phyloP scores from a whole-genome alignment of 257 asterid species.

The Mitragyna speciosa region DNA sequence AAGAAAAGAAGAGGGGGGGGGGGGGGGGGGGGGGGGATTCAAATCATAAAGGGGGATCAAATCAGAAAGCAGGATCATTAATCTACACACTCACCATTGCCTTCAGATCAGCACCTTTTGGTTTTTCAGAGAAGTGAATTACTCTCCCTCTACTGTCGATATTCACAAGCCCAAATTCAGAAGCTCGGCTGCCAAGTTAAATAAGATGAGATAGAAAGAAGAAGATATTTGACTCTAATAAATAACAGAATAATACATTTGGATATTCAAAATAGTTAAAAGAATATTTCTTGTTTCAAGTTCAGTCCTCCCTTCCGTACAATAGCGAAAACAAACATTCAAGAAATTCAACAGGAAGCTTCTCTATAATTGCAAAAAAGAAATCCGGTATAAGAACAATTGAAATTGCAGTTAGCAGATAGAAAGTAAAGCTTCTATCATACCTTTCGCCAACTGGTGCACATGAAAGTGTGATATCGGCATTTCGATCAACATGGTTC shows the following conservation, averaged over 20 bases:
- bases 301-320: neutral
- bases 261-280: neutral
- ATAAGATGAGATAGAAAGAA: constrained; percentile 7
- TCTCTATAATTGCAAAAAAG: neutral
- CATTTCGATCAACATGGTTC: constrained; percentile 90
- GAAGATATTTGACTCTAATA: neutral
- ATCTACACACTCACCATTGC: constrained; percentile 61
- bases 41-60: neutral
- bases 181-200: constrained; percentile 72
- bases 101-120: constrained; percentile 67
- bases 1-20: neutral
- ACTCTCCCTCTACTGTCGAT: constrained; percentile 79
- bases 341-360: neutral
- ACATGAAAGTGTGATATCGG: constrained; percentile 91
- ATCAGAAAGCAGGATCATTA: neutral
- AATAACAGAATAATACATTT: neutral
- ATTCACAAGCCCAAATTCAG: constrained; percentile 84
- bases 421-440: constrained; percentile 16
- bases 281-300: neutral
- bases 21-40: no score
- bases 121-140: constrained; percentile 81
- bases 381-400: neutral
- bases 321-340: neutral
- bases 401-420: neutral
- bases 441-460: constrained; percentile 84